A percentile compares a stretch with the other conserved stretches of the same genome.
Conservation (phyloP, 2,329 filamentous ascomycete species). For the Pestalotiopsis sp. region DNA sequence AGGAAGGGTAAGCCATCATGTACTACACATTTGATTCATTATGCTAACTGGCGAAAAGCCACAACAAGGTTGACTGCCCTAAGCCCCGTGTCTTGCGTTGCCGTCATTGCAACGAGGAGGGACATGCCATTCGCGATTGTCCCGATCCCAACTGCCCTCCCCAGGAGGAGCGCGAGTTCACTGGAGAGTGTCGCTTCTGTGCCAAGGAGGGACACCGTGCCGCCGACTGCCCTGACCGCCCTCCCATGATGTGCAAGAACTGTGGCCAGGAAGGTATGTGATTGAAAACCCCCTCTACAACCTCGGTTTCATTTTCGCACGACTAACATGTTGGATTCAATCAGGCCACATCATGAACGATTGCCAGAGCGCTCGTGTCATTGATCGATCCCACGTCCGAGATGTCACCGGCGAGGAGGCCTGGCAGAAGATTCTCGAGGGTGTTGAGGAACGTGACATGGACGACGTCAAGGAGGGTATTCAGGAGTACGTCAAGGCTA, state of each 20-base stretch:
- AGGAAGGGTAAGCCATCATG: constrained; percentile 44
- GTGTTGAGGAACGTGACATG: constrained; percentile 56
- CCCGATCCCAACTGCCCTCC: constrained; percentile 27
- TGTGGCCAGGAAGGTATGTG: constrained; percentile 61
- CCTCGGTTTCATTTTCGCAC: constrained; percentile 10
- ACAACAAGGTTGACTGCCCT: constrained; percentile 65
- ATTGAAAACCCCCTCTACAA: neutral
- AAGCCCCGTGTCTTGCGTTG: constrained; percentile 52
- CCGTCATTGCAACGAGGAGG: constrained; percentile 50
- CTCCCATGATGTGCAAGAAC: constrained; percentile 59
- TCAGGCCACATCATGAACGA: constrained; percentile 57
- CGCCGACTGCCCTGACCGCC: constrained; percentile 65
- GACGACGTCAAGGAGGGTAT: constrained; percentile 64
- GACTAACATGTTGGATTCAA: constrained; percentile 9
- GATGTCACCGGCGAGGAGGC: constrained; percentile 56
- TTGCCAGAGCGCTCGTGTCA: constrained; percentile 62
- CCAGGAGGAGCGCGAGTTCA: constrained; percentile 27
- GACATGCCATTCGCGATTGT: constrained; percentile 41
- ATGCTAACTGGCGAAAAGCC: constrained; percentile 39
- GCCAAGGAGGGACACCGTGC: constrained; percentile 55
- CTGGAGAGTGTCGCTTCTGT: constrained; percentile 55
- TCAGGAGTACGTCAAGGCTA: constrained; percentile 64
- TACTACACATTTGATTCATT: neutral
- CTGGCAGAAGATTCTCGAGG: constrained; percentile 58
- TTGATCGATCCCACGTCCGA: constrained; percentile 55